Evolutionary conservation across 129 eudicot species (phyloP), one percentile per base, ranked within the genome.

Genomic region (Kitagawia praeruptora): DNA sequence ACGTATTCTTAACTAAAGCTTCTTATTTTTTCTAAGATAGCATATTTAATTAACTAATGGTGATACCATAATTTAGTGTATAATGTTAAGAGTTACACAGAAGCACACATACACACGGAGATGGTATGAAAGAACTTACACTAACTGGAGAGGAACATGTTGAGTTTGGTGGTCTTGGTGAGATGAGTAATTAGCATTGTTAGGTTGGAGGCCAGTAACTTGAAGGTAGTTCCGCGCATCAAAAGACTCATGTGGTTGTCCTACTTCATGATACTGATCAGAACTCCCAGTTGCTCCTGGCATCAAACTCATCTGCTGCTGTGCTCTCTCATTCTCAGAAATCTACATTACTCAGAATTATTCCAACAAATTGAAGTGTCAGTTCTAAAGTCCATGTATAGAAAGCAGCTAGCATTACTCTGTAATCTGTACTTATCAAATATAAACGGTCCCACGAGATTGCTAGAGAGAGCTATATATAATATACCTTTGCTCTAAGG

Each of bases 401-500:
- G 27, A 61, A 61, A 61, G 6, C 34, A 9, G 16, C 16, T 61
- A n/a, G 41, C 73, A 67, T 15, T 67, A 28, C 73, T 67, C 69
- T 31, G 34, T 31, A 31, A 31, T 31, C 34, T 27, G 7, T 16
- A 10, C 41, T 4, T 27, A 31, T 13, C 31, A 67, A 8, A 28
- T 53, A 72, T 74, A 6, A 14, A 31, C 2, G 66, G 15, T 19
- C 38, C 45, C 38, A 15, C 70, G 63, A 72, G 40, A 80, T 21
- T 63, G 41, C 75, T 67, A 69, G 70, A 74, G 83, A 77, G 21
- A 71, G 49, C 4, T 66, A 28, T 10, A 77, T n/a, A n/a, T n/a
- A n/a, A n/a, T n/a, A n/a, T 41, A 91, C 99, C 99, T 88, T 95
- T 86, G 99, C 92, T 64, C 96, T 85, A 49, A 95, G 99, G 84